phyloP scores from a whole-genome alignment of 768 basidiomycete genomes.

The Tylopilus intermedius region DNA sequence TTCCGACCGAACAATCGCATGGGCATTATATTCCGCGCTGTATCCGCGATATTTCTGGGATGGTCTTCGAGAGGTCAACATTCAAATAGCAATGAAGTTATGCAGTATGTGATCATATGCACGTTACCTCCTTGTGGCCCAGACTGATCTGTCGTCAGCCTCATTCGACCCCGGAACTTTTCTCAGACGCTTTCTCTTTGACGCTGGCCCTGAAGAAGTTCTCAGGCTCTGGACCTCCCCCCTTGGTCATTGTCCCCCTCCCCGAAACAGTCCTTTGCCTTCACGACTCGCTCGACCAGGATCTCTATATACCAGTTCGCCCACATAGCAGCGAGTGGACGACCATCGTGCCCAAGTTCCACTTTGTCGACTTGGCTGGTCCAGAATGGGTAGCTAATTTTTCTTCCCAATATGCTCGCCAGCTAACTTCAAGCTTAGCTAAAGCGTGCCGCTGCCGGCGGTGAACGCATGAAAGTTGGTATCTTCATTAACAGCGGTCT shows the following conservation, averaged over 20 bases:
- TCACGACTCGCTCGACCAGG: constrained; percentile 82
- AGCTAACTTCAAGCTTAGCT: constrained; percentile 46
- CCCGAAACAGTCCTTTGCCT: constrained; percentile 65
- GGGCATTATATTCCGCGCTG: constrained; percentile 94
- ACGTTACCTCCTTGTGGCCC: constrained; percentile 5
- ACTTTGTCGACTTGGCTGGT: constrained; percentile 96
- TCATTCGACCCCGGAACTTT: constrained; percentile 86
- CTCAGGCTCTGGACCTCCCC: constrained; percentile 61
- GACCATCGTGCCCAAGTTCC: constrained; percentile 91
- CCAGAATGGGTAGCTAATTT: constrained; percentile 70
- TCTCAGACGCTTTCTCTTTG: constrained; percentile 87
- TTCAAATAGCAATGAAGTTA: constrained; percentile 84
- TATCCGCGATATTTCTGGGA: constrained; percentile 96
- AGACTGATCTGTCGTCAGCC: constrained; percentile 42
- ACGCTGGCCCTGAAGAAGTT: constrained; percentile 89
- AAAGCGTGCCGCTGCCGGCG: constrained; percentile 92
- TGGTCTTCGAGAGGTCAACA: constrained; percentile 86
- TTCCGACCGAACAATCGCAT: constrained; percentile 74
- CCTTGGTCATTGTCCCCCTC: constrained; percentile 75
- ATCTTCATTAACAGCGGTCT: constrained; percentile 98
- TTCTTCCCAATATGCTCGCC: constrained; percentile 3
- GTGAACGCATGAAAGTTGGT: constrained; percentile 97
- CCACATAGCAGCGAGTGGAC: constrained; percentile 68
- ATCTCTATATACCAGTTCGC: constrained; percentile 54
- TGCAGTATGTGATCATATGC: constrained; percentile 59